Base-by-base conservation (phyloP, 139 green algal species). In the Haematococcus sp. region DNA sequence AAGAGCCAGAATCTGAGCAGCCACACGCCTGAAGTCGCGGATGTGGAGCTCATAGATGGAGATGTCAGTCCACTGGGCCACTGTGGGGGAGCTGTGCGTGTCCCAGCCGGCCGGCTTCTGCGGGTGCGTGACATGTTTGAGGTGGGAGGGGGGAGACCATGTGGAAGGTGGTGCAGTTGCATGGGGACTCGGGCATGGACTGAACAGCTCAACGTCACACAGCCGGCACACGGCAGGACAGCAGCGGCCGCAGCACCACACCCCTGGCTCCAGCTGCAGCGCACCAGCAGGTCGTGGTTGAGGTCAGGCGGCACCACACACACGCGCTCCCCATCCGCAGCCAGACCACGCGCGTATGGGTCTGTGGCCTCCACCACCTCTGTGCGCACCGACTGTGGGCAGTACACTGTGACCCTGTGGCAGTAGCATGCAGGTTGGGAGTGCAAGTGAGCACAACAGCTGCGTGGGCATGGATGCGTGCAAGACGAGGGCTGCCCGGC, bases 1-100 rank as follows among this genome's bases (percentile, higher is more conserved):
- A n/a, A 40, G 16, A 11, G 27, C n/a, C 54, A 27, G n/a, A 13
- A 11, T 63, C 9, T 63, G 11, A 27, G 25, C 28, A 25, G 22
- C 44, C 20, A 2, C 63, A 2, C 35, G 84, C 87, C 87, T 91
- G 87, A 98, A 98, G 79, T 98, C 93, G 0, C 93, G 85, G 17
- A 98, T 85, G 82, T 97, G 92, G 54, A 98, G 87, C 86, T 98
- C 93, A 77, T 97, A 97, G 60, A 97, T 83, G 64, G 81, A 87
- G 35, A 91, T 85, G 78, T 97, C 93, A 3, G 83, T 93, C 80
- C 84, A 89, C 32, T 83, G 73, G 15, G 31, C 64, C 58, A 88
- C 49, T 1, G 67, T 27, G 0, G 84, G 87, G 0, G 61, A 11
- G 3, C 22, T 27, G 34, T 91, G 79, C 31, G 58, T 68, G 16